Evolutionary conservation across 495 filamentous ascomycete genomes (phyloP).

Genomic region (Amorphotheca resinae): DNA sequence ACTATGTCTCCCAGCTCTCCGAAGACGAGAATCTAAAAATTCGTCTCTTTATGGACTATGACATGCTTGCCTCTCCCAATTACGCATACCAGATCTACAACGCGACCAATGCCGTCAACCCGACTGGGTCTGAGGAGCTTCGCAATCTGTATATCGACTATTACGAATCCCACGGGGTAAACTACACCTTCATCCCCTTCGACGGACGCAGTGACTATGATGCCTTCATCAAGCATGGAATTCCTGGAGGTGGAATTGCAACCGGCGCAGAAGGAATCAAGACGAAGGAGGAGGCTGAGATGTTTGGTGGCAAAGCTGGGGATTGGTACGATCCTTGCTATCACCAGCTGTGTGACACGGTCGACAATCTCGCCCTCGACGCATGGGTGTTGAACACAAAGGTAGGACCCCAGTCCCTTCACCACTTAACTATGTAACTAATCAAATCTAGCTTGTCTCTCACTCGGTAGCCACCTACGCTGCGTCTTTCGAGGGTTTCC

Average conservation of each 20-base stretch:
- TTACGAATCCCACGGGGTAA: conserved; percentile 34
- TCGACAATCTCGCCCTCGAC: conserved; percentile 35
- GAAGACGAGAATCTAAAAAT: conserved; percentile 40
- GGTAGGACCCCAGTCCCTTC: conserved; percentile 16
- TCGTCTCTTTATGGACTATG: conserved; percentile 46
- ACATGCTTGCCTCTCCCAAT: conserved; percentile 45
- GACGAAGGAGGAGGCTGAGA: conserved; percentile 33
- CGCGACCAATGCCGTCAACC: conserved; percentile 33
- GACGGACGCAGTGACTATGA: conserved; percentile 47
- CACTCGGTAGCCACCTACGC: conserved; percentile 43
- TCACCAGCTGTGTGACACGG: conserved; percentile 40
- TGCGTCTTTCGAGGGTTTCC: conserved; percentile 39
- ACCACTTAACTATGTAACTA: neutral
- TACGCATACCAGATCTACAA: conserved; percentile 43
- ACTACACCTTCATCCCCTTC: conserved; percentile 40
- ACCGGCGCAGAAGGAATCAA: conserved; percentile 50
- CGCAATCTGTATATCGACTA: conserved; percentile 38
- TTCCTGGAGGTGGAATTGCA: conserved; percentile 44
- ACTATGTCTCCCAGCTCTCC: conserved; percentile 36
- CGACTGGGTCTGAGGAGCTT: conserved; percentile 35
- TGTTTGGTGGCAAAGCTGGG: conserved; percentile 41
- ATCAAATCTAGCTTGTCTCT: conserved; percentile 31
- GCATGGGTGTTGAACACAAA: conserved; percentile 44
- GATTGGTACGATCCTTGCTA: conserved; percentile 43
- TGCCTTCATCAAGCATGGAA: conserved; percentile 39